Percentiles rank a stretch among this genome's conserved stretches.
phyloP scores from a whole-genome alignment of 2,329 filamentous ascomycete species.

The Penicillium sp. region DNA sequence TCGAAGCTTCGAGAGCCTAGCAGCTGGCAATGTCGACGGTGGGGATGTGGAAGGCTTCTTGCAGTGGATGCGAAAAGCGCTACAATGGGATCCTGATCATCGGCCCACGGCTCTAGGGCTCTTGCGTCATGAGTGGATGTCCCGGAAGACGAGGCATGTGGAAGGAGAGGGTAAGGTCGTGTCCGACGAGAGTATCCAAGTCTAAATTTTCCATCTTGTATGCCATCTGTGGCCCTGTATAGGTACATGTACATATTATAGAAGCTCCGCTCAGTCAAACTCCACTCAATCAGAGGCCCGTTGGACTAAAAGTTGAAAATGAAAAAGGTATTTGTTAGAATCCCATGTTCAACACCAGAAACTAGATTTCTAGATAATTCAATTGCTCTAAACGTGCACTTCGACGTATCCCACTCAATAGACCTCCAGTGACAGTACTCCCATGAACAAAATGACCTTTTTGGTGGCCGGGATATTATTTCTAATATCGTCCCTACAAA shows the following conservation, averaged over 20 bases:
- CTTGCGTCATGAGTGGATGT: conserved; percentile 41
- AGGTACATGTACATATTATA: background rate
- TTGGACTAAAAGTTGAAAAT: background rate
- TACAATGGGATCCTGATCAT: conserved; percentile 29
- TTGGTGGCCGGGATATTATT: no score
- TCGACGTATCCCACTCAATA: background rate
- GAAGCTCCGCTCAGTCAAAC: background rate
- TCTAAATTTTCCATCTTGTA: background rate
- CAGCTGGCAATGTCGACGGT: conserved; percentile 14
- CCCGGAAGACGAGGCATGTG: background rate
- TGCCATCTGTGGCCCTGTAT: background rate
- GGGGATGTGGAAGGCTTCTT: conserved; percentile 28
- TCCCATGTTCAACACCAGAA: background rate
- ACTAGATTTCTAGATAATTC: background rate
- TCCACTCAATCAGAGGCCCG: background rate
- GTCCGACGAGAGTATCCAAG: background rate
- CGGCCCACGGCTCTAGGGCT: conserved; percentile 34
- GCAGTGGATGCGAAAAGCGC: conserved; percentile 27
- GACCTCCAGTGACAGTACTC: background rate
- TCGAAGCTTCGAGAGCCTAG: conserved; percentile 9
- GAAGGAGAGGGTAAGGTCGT: background rate
- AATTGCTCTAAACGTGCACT: background rate
- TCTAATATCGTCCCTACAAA: no score
- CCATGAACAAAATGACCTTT: no score
- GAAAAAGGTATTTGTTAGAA: background rate